A percentile compares a stretch with the other conserved stretches of the same genome.
Conservation (phyloP, 768 basidiomycete species). For the Pulveroboletus ravenelii region DNA sequence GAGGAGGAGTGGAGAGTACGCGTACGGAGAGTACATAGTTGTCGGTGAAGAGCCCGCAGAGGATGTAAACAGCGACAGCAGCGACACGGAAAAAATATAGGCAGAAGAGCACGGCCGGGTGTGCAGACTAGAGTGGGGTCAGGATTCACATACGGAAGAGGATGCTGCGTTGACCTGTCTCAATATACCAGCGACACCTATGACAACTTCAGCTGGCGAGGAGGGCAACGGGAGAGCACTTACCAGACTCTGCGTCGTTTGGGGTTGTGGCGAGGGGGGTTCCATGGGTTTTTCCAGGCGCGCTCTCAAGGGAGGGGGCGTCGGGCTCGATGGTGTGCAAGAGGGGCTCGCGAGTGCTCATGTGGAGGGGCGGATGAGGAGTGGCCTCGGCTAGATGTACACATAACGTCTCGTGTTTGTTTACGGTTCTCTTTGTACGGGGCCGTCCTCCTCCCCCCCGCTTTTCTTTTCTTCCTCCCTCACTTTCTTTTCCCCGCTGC, state of each 20-base stretch:
- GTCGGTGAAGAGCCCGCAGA: conserved; percentile 86
- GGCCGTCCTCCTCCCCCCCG: conserved; percentile 4
- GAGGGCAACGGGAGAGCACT: background rate
- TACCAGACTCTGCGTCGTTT: conserved; percentile 75
- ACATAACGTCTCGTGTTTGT: too few species aligned
- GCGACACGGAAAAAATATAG: conserved; percentile 84
- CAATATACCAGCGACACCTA: conserved; percentile 72
- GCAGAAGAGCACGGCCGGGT: conserved; percentile 79
- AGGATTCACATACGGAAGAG: conserved; percentile 8
- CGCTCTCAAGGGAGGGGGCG: conserved; percentile 43
- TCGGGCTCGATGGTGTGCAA: conserved; percentile 87
- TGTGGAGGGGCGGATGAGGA: conserved; percentile 17
- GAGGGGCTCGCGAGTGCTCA: conserved; percentile 64
- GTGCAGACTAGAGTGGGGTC: conserved; percentile 56
- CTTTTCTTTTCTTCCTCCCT: background rate
- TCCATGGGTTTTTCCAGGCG: conserved; percentile 25
- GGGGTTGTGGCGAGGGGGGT: conserved; percentile 55
- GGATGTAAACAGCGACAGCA: conserved; percentile 88
- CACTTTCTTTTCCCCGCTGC: background rate
- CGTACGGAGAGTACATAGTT: conserved; percentile 92
- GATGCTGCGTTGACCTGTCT: conserved; percentile 50
- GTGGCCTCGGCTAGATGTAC: background rate
- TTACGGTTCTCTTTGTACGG: background rate
- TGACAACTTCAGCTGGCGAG: conserved; percentile 3
- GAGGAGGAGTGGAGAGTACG: conserved; percentile 1